Evolutionary conservation across 2,329 filamentous ascomycete species (phyloP), one percentile per base, ranked within the genome.

Genomic region (Cordyceps cateniannulata): DNA sequence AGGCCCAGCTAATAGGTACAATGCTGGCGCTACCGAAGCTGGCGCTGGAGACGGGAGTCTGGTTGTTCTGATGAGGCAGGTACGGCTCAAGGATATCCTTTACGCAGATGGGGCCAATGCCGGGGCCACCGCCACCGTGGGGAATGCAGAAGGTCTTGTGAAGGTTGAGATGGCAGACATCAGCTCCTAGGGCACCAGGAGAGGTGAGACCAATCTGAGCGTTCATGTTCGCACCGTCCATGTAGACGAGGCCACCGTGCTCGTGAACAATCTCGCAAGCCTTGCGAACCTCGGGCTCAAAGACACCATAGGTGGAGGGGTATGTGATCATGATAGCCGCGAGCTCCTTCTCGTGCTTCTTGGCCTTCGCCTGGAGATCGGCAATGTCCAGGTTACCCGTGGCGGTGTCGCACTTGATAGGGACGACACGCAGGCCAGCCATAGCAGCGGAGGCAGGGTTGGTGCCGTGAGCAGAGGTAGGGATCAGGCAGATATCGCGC

Each of bases 121-220:
- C 93, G 10, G 93, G 93, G 18, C 93, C 93, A 65, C 93, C 93
- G 65, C 93, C 93, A 60, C 93, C 93, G 75, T 98, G 93, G 51
- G 93, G 93, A 69, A 98, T 98, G 73, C 93, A 98, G 81, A 98
- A 98, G 3, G 93, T 98, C 84, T 98, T 98, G 85, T 98, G 93
- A 47, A 98, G 83, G 76, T 98, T 98, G 63, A 98, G 81, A 78
- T 97, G 93, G 82, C 93, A 98, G 44, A 97, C 93, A 72, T 98
- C 93, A 32, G 93, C 93, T 22, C 93, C 93, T 66, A 98, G 96
- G 73, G 96, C 92, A 44, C 93, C 93, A 1, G 93, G 93, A 0
- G 91, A 96, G 79, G 91, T 96, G 12, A 98, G 83, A 14, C 93
- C 93, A 65, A 98, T 97, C 75, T 98, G 93, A 20, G 93, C 93